These are phyloP conservation scores for Cordyceps militaris DNA, from an alignment of 2,329 filamentous ascomycete genomes.

Conservation along the genomic window DNA sequence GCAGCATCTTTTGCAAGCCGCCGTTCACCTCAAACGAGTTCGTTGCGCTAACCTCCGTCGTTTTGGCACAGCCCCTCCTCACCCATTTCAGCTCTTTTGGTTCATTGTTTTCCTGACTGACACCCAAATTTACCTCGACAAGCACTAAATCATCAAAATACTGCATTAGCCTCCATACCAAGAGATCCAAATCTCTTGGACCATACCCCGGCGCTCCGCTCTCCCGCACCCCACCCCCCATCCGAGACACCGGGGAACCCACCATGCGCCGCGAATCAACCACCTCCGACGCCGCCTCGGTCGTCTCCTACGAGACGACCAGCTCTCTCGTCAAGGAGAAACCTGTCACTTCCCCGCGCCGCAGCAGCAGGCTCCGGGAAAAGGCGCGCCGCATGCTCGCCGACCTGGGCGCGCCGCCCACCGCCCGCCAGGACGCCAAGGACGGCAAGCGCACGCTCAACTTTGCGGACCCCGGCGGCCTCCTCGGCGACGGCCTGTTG, in stretches of 20 bases:
- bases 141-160: too few species aligned
- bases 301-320: conserved; percentile 23
- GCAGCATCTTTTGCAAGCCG: background rate
- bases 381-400: conserved; percentile 28
- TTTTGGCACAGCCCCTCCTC: background rate
- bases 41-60: too few species aligned
- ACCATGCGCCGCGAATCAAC: conserved; percentile 21
- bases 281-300: conserved; percentile 25
- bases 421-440: conserved; percentile 25
- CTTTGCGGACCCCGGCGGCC: conserved; percentile 22
- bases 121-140: too few species aligned
- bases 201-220: background rate
- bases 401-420: conserved; percentile 28
- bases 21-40: too few species aligned
- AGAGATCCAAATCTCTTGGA: too few species aligned
- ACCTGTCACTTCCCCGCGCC: background rate
- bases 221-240: background rate
- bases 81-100: too few species aligned
- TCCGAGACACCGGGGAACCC: background rate
- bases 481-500: conserved; percentile 20
- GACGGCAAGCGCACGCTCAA: conserved; percentile 24
- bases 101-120: too few species aligned
- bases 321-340: conserved; percentile 23
- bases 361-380: conserved; percentile 24
- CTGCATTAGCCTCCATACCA: too few species aligned